phyloP scores from a whole-genome alignment of 2,329 filamentous ascomycete genomes.

The Neonectria hederae region DNA sequence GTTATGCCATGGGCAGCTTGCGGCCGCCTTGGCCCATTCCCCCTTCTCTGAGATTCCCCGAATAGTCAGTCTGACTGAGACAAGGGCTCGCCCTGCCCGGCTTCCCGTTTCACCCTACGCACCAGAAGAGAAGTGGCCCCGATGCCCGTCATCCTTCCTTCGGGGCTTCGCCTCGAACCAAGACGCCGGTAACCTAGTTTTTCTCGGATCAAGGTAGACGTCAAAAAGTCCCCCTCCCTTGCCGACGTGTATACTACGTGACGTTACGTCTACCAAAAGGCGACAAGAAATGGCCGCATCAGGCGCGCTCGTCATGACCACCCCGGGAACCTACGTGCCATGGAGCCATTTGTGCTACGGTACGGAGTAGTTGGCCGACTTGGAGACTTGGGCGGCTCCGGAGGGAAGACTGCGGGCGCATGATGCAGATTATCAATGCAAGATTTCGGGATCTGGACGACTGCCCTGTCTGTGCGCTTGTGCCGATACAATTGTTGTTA shows the following conservation, averaged over 20 bases:
- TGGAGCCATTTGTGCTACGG: conserved; percentile 4
- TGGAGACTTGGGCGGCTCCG: background rate
- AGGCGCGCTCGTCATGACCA: background rate
- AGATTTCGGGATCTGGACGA: background rate
- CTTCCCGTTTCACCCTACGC: conserved; percentile 11
- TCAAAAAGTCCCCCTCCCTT: background rate
- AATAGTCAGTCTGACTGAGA: conserved; percentile 1
- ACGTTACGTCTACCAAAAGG: background rate
- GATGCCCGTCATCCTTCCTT: conserved; percentile 20
- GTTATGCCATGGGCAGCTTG: background rate
- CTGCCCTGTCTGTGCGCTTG: background rate
- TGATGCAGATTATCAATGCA: background rate
- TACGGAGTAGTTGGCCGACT: background rate
- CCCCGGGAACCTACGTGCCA: background rate
- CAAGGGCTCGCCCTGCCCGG: conserved; percentile 1
- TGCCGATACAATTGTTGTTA: background rate
- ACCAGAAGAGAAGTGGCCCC: conserved; percentile 11
- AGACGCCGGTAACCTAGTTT: conserved; percentile 15
- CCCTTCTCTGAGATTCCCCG: background rate
- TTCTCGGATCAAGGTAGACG: conserved; percentile 2
- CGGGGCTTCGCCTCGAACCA: conserved; percentile 7
- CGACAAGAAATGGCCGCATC: background rate
- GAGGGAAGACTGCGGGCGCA: background rate
- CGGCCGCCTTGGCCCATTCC: background rate
- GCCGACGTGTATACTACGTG: background rate